Percentiles rank a stretch among this genome's conserved stretches.
Evolutionary conservation across 2,329 filamentous ascomycete genomes (phyloP).

Genomic region (Diaporthe ampelina): DNA sequence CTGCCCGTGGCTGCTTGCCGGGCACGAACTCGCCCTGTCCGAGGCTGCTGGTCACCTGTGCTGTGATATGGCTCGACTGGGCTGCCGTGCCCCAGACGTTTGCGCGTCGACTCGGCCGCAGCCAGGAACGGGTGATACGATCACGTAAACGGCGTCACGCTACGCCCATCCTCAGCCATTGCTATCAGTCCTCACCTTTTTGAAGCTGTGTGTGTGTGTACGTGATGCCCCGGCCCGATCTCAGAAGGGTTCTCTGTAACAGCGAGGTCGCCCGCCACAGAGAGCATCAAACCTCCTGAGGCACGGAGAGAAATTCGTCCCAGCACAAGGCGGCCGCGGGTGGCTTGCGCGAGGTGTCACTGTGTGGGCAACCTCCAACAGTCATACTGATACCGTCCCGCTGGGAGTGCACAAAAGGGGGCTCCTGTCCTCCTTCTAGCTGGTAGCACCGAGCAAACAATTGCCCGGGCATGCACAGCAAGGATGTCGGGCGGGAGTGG

Average conservation of each 20-base stretch:
- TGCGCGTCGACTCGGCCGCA: too few relatives aligned
- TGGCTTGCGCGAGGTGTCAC: conserved; percentile 2
- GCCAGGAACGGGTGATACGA: neutral
- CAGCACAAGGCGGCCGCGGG: neutral
- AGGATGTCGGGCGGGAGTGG: too few relatives aligned
- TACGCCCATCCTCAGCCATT: neutral
- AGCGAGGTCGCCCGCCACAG: too few relatives aligned
- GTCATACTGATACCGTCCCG: too few relatives aligned
- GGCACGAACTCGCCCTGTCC: too few relatives aligned
- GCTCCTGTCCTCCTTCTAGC: neutral
- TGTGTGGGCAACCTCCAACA: neutral
- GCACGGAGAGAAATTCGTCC: too few relatives aligned
- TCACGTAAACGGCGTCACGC: neutral
- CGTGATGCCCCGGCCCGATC: too few relatives aligned
- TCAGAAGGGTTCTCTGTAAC: too few relatives aligned
- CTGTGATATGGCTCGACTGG: neutral
- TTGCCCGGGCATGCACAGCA: neutral
- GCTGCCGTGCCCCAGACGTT: neutral
- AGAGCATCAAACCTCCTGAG: too few relatives aligned
- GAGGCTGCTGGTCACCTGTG: neutral
- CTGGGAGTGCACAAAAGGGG: neutral
- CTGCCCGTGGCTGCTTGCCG: neutral
- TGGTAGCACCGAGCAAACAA: neutral
- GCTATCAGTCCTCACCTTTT: too few relatives aligned
- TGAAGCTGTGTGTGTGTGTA: too few relatives aligned